These are phyloP conservation scores for Posidonia oceanica DNA, from an alignment of 116 monocot species.

Conservation along the genomic window DNA sequence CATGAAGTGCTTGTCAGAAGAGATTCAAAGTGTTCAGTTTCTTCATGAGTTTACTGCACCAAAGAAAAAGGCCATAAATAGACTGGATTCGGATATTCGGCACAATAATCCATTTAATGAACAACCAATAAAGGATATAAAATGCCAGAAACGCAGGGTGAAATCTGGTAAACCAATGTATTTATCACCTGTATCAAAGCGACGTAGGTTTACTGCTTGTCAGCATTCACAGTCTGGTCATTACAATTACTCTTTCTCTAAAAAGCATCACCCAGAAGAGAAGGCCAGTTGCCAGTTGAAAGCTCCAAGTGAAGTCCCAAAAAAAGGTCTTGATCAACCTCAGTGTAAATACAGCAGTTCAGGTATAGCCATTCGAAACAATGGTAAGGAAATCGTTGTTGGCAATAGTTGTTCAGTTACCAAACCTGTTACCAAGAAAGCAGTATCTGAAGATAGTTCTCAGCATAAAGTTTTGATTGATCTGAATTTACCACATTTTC, in stretches of 20 bases:
- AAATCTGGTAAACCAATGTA: slow-evolving; percentile 23
- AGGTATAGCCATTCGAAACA: background rate
- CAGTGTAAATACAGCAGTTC: background rate
- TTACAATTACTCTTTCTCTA: slow-evolving; percentile 4
- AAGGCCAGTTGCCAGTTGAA: slow-evolving; percentile 1
- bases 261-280: slow-evolving; percentile 2
- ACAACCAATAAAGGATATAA: slow-evolving; percentile 9
- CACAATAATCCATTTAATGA: background rate
- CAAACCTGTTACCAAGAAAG: background rate
- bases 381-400: background rate
- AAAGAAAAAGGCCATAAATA: slow-evolving; percentile 9
- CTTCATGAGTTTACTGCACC: slow-evolving; percentile 7
- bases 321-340: slow-evolving; percentile 1
- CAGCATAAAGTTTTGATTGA: slow-evolving; percentile 19
- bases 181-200: slow-evolving; percentile 28
- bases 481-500: slow-evolving; percentile 24
- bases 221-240: slow-evolving; percentile 8
- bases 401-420: background rate
- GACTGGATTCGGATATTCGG: slow-evolving; percentile 11
- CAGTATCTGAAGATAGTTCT: background rate
- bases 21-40: background rate
- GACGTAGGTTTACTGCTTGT: slow-evolving; percentile 34
- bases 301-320: background rate
- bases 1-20: background rate
- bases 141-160: background rate